Evolutionary conservation across 352 stramenopile genomes (phyloP).

Genomic region (Phytopythium sindhum): DNA sequence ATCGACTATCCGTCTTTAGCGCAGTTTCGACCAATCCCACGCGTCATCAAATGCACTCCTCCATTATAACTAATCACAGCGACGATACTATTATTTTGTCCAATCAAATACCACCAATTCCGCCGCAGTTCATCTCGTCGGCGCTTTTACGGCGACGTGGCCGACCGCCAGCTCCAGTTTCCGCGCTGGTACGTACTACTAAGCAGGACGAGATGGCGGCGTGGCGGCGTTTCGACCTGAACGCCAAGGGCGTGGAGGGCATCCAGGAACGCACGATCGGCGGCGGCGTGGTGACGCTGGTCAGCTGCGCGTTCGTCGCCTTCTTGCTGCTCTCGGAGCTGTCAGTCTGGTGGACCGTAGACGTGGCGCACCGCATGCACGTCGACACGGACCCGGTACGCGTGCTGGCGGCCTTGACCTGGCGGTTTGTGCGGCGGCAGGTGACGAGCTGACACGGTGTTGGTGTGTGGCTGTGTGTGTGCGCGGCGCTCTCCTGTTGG

Average conservation of each 20-base stretch:
- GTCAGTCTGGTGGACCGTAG: slow-evolving; percentile 82
- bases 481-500: not conserved
- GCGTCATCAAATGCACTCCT: not conserved
- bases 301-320: slow-evolving; percentile 67
- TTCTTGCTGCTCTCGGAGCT: slow-evolving; percentile 84
- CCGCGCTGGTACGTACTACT: no score
- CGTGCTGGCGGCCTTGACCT: not conserved
- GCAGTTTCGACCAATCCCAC: slow-evolving; percentile 13
- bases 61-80: not conserved
- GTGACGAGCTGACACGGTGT: not conserved
- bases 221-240: slow-evolving; percentile 85
- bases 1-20: not conserved
- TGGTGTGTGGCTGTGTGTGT: not conserved
- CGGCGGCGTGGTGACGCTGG: slow-evolving; percentile 75
- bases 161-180: not conserved
- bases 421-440: not conserved
- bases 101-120: not conserved
- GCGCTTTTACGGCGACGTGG: not conserved
- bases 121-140: not conserved
- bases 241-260: slow-evolving; percentile 86
- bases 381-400: slow-evolving; percentile 79
- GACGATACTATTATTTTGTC: not conserved
- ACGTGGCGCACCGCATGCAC: slow-evolving; percentile 85
- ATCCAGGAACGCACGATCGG: slow-evolving; percentile 88
- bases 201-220: slow-evolving; percentile 34